Evolutionary conservation across 140 eudicot genomes (phyloP).

Genomic region (Stevia rebaudiana): DNA sequence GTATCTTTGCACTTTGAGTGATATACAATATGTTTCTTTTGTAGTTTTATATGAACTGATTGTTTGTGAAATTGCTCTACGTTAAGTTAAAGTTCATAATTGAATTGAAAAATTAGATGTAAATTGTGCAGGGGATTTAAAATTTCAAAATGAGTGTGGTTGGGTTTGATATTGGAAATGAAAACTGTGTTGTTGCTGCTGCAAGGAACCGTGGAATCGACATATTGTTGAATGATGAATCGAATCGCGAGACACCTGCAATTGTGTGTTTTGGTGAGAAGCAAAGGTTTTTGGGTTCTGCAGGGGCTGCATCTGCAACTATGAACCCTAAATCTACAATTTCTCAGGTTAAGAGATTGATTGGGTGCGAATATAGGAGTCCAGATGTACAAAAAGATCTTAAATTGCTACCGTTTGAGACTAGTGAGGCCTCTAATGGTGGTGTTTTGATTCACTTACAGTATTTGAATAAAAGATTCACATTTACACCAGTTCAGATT

Average conservation of each 20-base stretch:
- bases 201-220: slow-evolving; percentile 81
- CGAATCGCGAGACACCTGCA: slow-evolving; percentile 81
- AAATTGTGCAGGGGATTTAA: neutral
- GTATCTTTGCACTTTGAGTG: neutral
- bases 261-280: slow-evolving; percentile 89
- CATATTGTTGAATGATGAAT: slow-evolving; percentile 79
- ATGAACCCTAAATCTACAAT: slow-evolving; percentile 92
- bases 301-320: slow-evolving; percentile 87
- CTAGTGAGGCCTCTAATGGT: slow-evolving; percentile 63
- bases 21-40: neutral
- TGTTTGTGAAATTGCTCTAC: slow-evolving; percentile 4
- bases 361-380: slow-evolving; percentile 47
- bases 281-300: slow-evolving; percentile 83
- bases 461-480: slow-evolving; percentile 40
- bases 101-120: slow-evolving; percentile 2
- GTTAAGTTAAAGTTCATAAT: slow-evolving; percentile 7
- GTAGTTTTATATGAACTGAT: neutral
- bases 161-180: slow-evolving; percentile 95
- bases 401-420: slow-evolving; percentile 59
- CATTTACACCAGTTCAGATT: slow-evolving; percentile 79
- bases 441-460: slow-evolving; percentile 66
- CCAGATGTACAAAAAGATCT: slow-evolving; percentile 62
- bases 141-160: slow-evolving; percentile 66
- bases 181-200: slow-evolving; percentile 70
- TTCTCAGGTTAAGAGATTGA: slow-evolving; percentile 76